Base-by-base conservation (phyloP, 192 early-diverging fungal species). In the Entomortierella lignicola region DNA sequence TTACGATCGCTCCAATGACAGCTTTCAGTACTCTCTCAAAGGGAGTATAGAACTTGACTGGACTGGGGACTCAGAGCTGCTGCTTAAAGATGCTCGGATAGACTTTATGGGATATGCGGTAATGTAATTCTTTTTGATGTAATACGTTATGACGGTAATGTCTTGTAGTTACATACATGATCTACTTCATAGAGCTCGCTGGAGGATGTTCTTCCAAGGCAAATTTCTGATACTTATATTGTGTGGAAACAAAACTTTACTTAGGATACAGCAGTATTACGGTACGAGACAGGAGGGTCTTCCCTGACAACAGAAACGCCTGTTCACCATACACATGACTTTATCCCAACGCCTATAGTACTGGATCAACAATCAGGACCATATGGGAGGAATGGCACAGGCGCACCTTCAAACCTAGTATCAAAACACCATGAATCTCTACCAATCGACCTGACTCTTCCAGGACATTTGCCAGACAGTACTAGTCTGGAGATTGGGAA, bases 61-160 rank as follows among this genome's bases (percentile, higher is more conserved):
- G 73, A 53, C 26, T 31, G 42, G 43, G 8, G 44, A 63, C 32
- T 52, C 30, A 31, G 73, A 77, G 12, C 37, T 77, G 17, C 17
- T 77, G 2, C 73, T 77, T 39, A 77, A 60, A 48, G 73, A 77
- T 62, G 73, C 73, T 8, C 51, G 61, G 60, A 63, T 77, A 68
- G 73, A 77, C 55, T 77, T 77, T 64, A 59, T 77, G 55, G 73
- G 73, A 59, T 77, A 69, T 69, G 73, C 73, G 73, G 73, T 77
- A 69, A 25, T 44, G 25, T 48, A 13, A 41, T 31, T 13, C 43
- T 25, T n/a, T 20, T 29, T 29, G 25, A 27, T 21, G 31, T 48
- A 34, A 12, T 27, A 11, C 17, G 5, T 47, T 5, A 47, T 12
- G 44, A 47, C 17, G 26, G n/a, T 39, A 37, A 58, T 59, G 31